These are phyloP conservation scores for Friedmanniomyces endolithicus DNA, from an alignment of 495 filamentous ascomycete genomes.

Conservation along the genomic window DNA sequence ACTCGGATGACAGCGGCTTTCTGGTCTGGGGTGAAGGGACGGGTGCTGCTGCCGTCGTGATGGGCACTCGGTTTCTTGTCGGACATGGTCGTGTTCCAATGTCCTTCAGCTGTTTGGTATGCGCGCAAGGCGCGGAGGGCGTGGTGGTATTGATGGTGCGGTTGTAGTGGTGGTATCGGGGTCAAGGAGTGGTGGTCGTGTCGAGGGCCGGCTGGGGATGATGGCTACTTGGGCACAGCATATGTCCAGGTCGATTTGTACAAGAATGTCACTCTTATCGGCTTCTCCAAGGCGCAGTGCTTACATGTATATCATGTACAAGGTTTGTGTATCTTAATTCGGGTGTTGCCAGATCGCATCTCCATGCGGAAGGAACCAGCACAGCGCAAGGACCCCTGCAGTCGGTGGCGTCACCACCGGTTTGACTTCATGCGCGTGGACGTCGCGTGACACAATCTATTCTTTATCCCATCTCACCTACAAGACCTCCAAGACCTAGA, in stretches of 20 bases:
- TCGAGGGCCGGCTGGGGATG: not conserved
- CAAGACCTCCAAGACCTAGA: not conserved
- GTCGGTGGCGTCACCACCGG: no score
- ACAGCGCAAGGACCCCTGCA: no score
- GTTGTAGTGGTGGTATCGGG: not conserved
- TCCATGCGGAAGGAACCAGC: not conserved
- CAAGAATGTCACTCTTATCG: no score
- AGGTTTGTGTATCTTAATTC: no score
- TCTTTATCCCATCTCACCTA: not conserved
- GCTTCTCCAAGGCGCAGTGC: no score
- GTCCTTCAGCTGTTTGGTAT: no score
- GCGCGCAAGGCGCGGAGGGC: not conserved
- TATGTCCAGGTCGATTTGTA: no score
- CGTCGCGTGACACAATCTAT: not conserved
- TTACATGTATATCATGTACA: not conserved
- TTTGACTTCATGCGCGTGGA: not conserved
- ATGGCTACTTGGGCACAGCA: no score
- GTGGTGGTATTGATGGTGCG: not conserved
- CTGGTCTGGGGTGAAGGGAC: conserved; percentile 79
- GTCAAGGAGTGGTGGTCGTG: not conserved
- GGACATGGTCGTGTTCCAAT: conserved; percentile 27
- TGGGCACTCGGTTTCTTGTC: conserved; percentile 49
- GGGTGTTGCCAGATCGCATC: not conserved
- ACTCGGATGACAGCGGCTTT: conserved; percentile 81
- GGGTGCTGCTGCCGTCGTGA: conserved; percentile 85